Evolutionary conservation across 441 rosid species (phyloP).

Genomic region (Erodium moschatum): DNA sequence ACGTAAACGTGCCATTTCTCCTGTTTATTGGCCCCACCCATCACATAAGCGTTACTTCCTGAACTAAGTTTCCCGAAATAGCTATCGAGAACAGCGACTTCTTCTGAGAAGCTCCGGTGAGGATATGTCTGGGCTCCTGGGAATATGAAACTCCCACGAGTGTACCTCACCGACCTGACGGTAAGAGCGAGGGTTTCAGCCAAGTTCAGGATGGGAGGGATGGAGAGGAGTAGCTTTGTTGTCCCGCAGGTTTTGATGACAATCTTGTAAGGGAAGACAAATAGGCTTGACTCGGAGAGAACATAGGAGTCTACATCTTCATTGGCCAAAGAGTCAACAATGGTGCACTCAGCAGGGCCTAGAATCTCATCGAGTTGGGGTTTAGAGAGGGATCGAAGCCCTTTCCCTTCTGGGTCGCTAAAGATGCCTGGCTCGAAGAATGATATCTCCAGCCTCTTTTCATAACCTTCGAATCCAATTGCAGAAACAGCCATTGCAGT

Average conservation of each 20-base stretch:
- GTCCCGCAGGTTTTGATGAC: constrained; percentile 74
- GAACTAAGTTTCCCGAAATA: constrained; percentile 38
- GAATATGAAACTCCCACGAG: constrained; percentile 61
- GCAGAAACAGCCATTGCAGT: constrained; percentile 45
- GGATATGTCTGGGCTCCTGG: constrained; percentile 55
- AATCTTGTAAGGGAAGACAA: constrained; percentile 58
- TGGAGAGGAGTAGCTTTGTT: constrained; percentile 57
- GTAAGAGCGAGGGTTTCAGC: constrained; percentile 37
- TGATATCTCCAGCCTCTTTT: constrained; percentile 55
- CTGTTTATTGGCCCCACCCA: constrained; percentile 39
- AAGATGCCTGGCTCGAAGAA: constrained; percentile 53
- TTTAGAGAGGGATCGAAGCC: constrained; percentile 46
- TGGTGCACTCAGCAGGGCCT: constrained; percentile 54
- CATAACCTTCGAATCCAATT: constrained; percentile 66
- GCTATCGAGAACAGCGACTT: constrained; percentile 46
- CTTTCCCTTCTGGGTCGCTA: constrained; percentile 39
- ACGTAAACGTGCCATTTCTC: constrained; percentile 60
- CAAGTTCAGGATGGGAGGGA: constrained; percentile 52
- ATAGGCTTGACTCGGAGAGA: constrained; percentile 73
- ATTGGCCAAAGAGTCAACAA: constrained; percentile 58
- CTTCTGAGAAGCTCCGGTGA: constrained; percentile 54
- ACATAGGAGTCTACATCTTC: constrained; percentile 53
- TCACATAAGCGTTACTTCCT: constrained; percentile 37
- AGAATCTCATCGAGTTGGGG: constrained; percentile 49
- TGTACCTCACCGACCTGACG: constrained; percentile 43